Evolutionary conservation across 176 grass and related monocot species (phyloP).

Genomic region (Phyllostachys edulis): DNA sequence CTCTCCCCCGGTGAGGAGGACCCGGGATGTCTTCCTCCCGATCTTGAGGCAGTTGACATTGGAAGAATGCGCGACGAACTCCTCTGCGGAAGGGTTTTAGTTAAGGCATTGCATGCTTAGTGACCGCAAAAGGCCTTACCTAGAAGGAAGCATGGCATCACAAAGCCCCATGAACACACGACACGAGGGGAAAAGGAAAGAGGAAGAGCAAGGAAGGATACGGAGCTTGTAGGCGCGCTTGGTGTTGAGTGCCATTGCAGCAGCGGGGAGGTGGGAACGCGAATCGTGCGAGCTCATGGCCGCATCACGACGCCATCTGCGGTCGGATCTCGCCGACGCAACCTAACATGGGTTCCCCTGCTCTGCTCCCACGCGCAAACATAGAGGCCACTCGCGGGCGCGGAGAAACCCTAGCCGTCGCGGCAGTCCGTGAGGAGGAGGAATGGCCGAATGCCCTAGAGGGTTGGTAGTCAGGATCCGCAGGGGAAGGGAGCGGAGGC

Average conservation of each 20-base stretch:
- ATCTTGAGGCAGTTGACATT: constrained; percentile 99
- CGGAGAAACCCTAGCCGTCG: background rate
- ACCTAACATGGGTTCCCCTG: background rate
- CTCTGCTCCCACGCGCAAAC: too few species aligned
- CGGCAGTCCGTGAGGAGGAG: background rate
- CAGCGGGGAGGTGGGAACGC: background rate
- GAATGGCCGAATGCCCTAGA: background rate
- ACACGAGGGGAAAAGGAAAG: too few species aligned
- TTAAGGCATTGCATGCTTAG: background rate
- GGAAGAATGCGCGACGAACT: constrained; percentile 94
- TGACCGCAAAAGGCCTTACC: background rate
- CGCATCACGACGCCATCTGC: background rate
- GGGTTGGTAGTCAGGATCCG: too few species aligned
- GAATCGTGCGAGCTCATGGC: background rate
- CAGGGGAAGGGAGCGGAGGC: background rate
- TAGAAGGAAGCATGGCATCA: background rate
- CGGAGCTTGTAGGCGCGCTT: constrained; percentile 99
- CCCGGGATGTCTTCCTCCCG: constrained; percentile 82
- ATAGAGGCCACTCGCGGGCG: too few species aligned
- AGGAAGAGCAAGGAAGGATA: constrained; percentile 50
- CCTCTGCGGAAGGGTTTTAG: constrained; percentile 48
- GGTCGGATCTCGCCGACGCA: background rate
- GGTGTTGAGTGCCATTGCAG: constrained; percentile 43
- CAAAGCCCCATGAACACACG: too few species aligned
- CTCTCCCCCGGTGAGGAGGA: constrained; percentile 91